A percentile compares a stretch with the other conserved stretches of the same genome.
phyloP scores from a whole-genome alignment of 768 basidiomycete genomes.

The Leccinum subgranulosum region DNA sequence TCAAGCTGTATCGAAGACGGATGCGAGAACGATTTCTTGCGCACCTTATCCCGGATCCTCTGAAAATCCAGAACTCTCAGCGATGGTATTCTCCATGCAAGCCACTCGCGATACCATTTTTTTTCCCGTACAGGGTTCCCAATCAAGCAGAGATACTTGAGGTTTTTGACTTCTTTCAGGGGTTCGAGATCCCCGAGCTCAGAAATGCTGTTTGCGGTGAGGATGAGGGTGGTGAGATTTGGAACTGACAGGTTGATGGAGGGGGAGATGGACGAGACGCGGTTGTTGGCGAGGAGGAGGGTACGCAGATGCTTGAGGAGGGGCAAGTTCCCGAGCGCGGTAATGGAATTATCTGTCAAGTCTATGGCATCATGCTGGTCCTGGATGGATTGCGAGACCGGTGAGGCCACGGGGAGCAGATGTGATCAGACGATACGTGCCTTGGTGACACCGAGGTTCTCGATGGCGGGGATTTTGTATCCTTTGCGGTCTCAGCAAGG shows the following conservation, averaged over 20 bases:
- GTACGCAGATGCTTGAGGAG: conserved; percentile 81
- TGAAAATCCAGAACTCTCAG: conserved; percentile 94
- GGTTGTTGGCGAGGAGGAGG: conserved; percentile 86
- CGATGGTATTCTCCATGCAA: conserved; percentile 82
- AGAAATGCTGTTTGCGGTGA: conserved; percentile 76
- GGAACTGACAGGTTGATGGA: conserved; percentile 82
- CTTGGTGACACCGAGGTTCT: conserved; percentile 93
- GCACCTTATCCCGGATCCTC: conserved; percentile 91
- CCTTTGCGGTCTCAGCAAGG: conserved; percentile 45
- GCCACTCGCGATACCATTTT: conserved; percentile 97
- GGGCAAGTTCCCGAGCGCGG: conserved; percentile 79
- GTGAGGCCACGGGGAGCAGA: conserved; percentile 13
- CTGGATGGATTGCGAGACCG: conserved; percentile 35
- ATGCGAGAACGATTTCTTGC: conserved; percentile 37
- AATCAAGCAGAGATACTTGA: conserved; percentile 73
- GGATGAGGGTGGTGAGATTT: conserved; percentile 77
- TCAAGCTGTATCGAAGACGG: conserved; percentile 25
- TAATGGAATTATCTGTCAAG: conserved; percentile 88
- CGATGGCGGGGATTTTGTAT: conserved; percentile 91
- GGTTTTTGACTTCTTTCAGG: conserved; percentile 67
- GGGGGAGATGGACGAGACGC: conserved; percentile 77
- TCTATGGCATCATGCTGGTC: conserved; percentile 95
- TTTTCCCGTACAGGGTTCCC: conserved; percentile 87
- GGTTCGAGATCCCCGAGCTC: conserved; percentile 87
- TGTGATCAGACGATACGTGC: conserved; percentile 40